These are phyloP conservation scores for Blastobotrys illinoisensis DNA, from an alignment of 1,139 yeast species.

Conservation along the genomic window DNA sequence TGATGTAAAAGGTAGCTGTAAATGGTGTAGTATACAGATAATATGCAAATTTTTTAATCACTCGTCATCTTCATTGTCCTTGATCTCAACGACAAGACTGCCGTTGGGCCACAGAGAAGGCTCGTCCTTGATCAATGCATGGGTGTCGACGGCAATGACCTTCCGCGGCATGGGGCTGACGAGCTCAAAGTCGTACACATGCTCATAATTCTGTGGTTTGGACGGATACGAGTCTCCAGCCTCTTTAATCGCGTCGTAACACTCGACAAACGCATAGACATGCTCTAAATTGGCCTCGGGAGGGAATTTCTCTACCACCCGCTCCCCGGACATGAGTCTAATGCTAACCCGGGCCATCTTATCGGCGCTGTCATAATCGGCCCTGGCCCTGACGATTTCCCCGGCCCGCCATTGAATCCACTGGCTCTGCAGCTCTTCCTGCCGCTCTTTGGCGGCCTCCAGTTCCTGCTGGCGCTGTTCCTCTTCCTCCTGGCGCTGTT, in stretches of 20 bases:
- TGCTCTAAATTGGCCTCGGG: conserved; percentile 49
- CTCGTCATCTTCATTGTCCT: conserved; percentile 33
- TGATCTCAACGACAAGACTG: conserved; percentile 47
- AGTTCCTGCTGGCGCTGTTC: conserved; percentile 28
- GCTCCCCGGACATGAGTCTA: conserved; percentile 54
- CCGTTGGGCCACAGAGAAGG: conserved; percentile 55
- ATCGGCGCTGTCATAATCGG: conserved; percentile 12
- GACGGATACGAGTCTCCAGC: conserved; percentile 6
- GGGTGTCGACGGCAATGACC: conserved; percentile 34
- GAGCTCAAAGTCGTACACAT: conserved; percentile 43
- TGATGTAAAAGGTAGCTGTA: too few species aligned
- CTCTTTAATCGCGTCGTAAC: conserved; percentile 23
- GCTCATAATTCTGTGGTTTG: conserved; percentile 39
- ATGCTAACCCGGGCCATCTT: conserved; percentile 40
- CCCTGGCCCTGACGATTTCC: conserved; percentile 15
- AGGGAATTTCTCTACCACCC: conserved; percentile 53
- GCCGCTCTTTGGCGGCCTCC: conserved; percentile 16
- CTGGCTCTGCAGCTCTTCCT: conserved; percentile 16
- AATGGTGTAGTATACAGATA: background rate
- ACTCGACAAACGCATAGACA: conserved; percentile 61
- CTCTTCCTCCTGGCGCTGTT: conserved; percentile 27
- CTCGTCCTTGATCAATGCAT: conserved; percentile 37
- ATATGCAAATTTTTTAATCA: background rate
- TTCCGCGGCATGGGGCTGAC: conserved; percentile 55
- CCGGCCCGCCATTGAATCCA: conserved; percentile 27